Evolutionary conservation across 495 filamentous ascomycete species (phyloP), one percentile per base, ranked within the genome.

Genomic region (Tuber melanosporum): DNA sequence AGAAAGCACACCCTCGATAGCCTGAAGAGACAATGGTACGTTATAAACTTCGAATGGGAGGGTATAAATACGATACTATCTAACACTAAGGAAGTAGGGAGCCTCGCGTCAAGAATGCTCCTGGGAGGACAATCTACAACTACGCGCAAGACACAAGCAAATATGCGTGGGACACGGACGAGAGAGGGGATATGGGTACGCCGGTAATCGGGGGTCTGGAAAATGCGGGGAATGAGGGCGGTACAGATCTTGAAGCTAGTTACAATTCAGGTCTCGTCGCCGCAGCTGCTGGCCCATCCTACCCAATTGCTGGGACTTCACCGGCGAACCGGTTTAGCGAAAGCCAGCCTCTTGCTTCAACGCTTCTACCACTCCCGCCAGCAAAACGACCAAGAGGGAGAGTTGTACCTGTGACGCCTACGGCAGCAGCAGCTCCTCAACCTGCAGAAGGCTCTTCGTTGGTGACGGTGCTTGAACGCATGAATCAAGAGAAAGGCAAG

Each of bases 11-110:
- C 73, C 12, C 20, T 42, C n/a, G 77, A 80, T 52, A 74, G 44
- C 71, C 71, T 80, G 69, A 79, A 45, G 71, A 80, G 80, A 46
- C 78, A 80, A 74, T 80, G 78, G 77, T 80, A 80, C 32, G 62
- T 39, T 49, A 44, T 47, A 42, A 49, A 45, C 41, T 39, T 32
- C 45, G 14, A 26, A 15, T 36, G 17, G 57, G 32, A 17, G 14
- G 47, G 44, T 32, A 52, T 66, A 57, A 73, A 32, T 39, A 26
- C 39, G 69, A 41, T 19, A 52, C 66, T 36, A 41, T 71, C 75
- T 46, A 71, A 73, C 71, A 41, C 62, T 42, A 36, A 69, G 73
- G 46, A 36, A 36, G 36, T 42, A 80, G 78, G 77, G 79, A 76
- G 52, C 49, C 75, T 71, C 74, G 77, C 74, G 78, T 76, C 73